Conservation (phyloP, 2,329 filamentous ascomycete species). For the Huntiella bhutanensis region DNA sequence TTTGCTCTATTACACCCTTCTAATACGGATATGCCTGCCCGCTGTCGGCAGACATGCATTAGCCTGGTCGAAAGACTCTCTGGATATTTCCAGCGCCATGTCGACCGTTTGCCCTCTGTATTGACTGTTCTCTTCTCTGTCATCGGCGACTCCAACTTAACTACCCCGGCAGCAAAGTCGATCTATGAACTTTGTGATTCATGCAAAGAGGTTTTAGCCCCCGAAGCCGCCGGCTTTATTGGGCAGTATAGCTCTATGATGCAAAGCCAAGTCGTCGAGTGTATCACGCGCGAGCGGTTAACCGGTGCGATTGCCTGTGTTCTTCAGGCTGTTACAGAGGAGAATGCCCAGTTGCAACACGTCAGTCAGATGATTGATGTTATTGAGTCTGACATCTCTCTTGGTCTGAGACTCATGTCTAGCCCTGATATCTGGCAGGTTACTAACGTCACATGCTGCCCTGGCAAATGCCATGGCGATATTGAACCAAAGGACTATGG, state of each 20-base stretch:
- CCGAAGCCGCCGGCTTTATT: slow-evolving; percentile 49
- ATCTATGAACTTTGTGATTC: slow-evolving; percentile 59
- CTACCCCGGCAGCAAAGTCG: slow-evolving; percentile 51
- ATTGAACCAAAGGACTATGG: slow-evolving; percentile 23
- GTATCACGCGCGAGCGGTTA: slow-evolving; percentile 46
- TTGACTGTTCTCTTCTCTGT: slow-evolving; percentile 58
- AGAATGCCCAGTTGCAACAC: slow-evolving; percentile 32
- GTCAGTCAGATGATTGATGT: slow-evolving; percentile 10
- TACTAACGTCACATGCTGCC: slow-evolving; percentile 7
- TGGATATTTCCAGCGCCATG: slow-evolving; percentile 55
- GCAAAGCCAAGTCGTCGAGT: slow-evolving; percentile 22
- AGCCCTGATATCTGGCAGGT: slow-evolving; percentile 2
- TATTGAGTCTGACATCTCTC: slow-evolving; percentile 14
- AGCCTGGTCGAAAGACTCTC: slow-evolving; percentile 54
- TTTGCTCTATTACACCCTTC: slow-evolving; percentile 8
- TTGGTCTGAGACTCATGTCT: slow-evolving; percentile 5
- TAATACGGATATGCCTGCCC: slow-evolving; percentile 34
- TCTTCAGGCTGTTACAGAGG: slow-evolving; percentile 45
- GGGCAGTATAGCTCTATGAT: slow-evolving; percentile 48
- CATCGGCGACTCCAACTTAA: slow-evolving; percentile 41
- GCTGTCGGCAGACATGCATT: slow-evolving; percentile 49
- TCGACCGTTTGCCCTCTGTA: slow-evolving; percentile 46
- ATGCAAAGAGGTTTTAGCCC: slow-evolving; percentile 48
- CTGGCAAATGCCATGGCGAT: slow-evolving; percentile 8
- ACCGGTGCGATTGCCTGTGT: slow-evolving; percentile 51